Evolutionary conservation across 2,329 filamentous ascomycete genomes (phyloP).

Genomic region (Cordyceps fumosorosea): DNA sequence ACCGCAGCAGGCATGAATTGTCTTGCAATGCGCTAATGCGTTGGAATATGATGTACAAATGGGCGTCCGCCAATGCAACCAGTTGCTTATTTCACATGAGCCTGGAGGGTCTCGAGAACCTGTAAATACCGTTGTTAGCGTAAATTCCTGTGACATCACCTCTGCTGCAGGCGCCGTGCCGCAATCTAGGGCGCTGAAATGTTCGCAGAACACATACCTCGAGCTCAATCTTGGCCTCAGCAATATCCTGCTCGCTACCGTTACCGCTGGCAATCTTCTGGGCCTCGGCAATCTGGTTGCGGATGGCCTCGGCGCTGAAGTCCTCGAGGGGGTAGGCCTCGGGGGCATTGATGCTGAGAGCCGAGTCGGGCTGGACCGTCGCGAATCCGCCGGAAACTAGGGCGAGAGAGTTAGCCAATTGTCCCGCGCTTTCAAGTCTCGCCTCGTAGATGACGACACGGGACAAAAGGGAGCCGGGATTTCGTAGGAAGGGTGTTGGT

Average conservation of each 20-base stretch:
- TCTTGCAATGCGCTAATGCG: slow-evolving; percentile 29
- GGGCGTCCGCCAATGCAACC: slow-evolving; percentile 36
- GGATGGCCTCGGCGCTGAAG: slow-evolving; percentile 88
- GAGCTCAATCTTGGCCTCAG: slow-evolving; percentile 97
- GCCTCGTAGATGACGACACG: too few species aligned
- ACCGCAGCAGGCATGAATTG: slow-evolving; percentile 31
- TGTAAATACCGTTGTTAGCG: slow-evolving; percentile 36
- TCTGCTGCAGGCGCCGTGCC: not conserved
- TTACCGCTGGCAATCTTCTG: slow-evolving; percentile 88
- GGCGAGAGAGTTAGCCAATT: slow-evolving; percentile 8
- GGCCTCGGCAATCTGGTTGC: slow-evolving; percentile 84
- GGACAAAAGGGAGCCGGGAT: not conserved
- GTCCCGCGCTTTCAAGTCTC: not conserved
- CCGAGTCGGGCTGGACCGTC: slow-evolving; percentile 89
- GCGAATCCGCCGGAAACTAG: slow-evolving; percentile 94
- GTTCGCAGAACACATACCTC: slow-evolving; percentile 57
- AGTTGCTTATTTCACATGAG: slow-evolving; percentile 70
- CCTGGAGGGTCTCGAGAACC: slow-evolving; percentile 80
- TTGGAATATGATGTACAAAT: slow-evolving; percentile 38
- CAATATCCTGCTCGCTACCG: slow-evolving; percentile 94
- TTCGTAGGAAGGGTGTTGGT: not conserved
- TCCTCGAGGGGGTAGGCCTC: slow-evolving; percentile 93
- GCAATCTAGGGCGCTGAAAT: not conserved
- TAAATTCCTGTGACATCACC: not conserved
- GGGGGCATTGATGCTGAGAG: slow-evolving; percentile 95